Percentiles rank a stretch among this genome's conserved stretches.
Evolutionary conservation across 805 yeast genomes (phyloP).

Genomic region (Zygosaccharomyces rouxii): DNA sequence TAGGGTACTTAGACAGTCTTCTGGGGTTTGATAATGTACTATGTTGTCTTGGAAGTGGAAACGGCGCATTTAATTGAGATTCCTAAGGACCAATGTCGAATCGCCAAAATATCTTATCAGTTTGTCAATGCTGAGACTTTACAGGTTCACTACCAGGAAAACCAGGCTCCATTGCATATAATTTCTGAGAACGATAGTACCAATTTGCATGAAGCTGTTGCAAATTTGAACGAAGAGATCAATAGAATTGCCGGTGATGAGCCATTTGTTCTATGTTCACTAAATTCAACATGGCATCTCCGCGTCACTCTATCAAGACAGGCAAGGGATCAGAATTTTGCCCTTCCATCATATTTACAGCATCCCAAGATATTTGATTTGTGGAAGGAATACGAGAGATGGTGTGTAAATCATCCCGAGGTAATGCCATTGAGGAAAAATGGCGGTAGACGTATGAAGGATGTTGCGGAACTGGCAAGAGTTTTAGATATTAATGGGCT

Average conservation of each 20-base stretch:
- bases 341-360: slow-evolving; percentile 68
- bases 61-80: slow-evolving; percentile 21
- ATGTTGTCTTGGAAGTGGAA: slow-evolving; percentile 27
- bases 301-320: slow-evolving; percentile 77
- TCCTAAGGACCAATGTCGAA: slow-evolving; percentile 60
- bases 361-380: slow-evolving; percentile 75
- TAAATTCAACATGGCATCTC: slow-evolving; percentile 62
- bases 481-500: slow-evolving; percentile 9
- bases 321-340: slow-evolving; percentile 69
- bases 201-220: slow-evolving; percentile 60
- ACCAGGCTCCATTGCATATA: slow-evolving; percentile 47
- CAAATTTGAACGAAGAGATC: slow-evolving; percentile 47
- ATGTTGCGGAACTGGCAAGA: slow-evolving; percentile 13
- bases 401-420: slow-evolving; percentile 60
- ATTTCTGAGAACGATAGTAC: slow-evolving; percentile 52
- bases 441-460: slow-evolving; percentile 8
- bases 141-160: slow-evolving; percentile 40
- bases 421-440: slow-evolving; percentile 14
- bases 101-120: slow-evolving; percentile 65
- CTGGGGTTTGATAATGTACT: slow-evolving; percentile 17
- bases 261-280: slow-evolving; percentile 58
- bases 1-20: neutral
- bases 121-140: slow-evolving; percentile 52
- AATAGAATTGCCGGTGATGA: slow-evolving; percentile 40
- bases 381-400: slow-evolving; percentile 64